Conservation (phyloP, 2,329 filamentous ascomycete species). For the Phyllosticta citrichinensis region DNA sequence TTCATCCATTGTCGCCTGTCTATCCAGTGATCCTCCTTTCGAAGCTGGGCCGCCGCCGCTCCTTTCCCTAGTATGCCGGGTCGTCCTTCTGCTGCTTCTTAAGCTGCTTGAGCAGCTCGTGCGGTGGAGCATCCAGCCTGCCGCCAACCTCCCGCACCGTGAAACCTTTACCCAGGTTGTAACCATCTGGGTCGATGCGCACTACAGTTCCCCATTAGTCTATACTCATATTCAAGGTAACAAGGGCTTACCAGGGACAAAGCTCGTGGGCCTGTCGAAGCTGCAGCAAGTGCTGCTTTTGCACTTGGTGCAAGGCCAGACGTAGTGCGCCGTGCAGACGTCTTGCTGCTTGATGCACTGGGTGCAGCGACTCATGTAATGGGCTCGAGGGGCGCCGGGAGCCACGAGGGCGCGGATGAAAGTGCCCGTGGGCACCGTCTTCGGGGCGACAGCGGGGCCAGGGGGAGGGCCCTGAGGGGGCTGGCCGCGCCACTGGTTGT, state of each 20-base stretch:
- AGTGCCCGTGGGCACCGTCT: no score
- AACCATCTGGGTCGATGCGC: not conserved
- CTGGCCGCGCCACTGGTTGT: no score
- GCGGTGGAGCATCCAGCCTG: no score
- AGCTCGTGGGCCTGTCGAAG: not conserved
- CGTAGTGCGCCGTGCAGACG: not conserved
- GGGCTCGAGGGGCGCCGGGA: no score
- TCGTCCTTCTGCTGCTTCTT: no score
- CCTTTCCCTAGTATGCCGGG: no score
- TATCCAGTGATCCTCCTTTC: no score
- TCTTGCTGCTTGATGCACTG: not conserved
- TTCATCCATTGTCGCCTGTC: no score
- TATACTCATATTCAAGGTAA: not conserved
- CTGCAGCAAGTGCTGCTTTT: not conserved
- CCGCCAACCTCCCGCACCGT: not conserved
- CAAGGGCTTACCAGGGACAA: not conserved
- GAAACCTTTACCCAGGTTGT: not conserved
- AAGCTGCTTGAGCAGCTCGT: no score
- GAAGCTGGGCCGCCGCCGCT: no score
- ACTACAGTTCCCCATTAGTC: not conserved
- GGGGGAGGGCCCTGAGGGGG: no score
- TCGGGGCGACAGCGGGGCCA: no score
- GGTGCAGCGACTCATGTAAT: not conserved
- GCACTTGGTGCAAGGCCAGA: not conserved
- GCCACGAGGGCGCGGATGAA: not conserved